Evolutionary conservation across 306 rosid species (phyloP).

Genomic region (Rubus idaeus): DNA sequence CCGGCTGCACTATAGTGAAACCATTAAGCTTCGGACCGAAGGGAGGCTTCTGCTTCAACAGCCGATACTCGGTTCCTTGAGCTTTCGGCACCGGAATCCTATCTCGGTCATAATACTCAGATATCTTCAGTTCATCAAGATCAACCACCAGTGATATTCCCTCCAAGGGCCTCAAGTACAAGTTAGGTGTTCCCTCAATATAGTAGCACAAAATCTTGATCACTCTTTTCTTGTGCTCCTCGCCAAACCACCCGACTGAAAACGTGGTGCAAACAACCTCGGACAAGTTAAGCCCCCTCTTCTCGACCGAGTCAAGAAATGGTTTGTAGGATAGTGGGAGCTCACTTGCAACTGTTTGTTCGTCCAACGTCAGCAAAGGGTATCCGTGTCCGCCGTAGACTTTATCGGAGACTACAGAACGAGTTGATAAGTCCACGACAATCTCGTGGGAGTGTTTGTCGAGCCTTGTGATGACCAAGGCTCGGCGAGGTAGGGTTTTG

Average conservation of each 20-base stretch:
- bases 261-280: slow-evolving; percentile 26
- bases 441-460: slow-evolving; percentile 35
- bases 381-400: slow-evolving; percentile 11
- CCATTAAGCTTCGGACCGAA: slow-evolving; percentile 26
- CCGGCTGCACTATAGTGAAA: slow-evolving; percentile 16
- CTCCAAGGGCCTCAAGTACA: slow-evolving; percentile 30
- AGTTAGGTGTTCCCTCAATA: slow-evolving; percentile 21
- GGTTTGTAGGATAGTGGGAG: slow-evolving; percentile 27
- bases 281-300: slow-evolving; percentile 30
- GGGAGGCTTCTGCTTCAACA: slow-evolving; percentile 29
- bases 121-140: slow-evolving; percentile 29
- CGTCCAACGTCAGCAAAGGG: slow-evolving; percentile 16
- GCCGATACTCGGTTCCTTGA: slow-evolving; percentile 34
- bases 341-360: slow-evolving; percentile 11
- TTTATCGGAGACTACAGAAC: slow-evolving; percentile 1
- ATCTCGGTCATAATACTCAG: slow-evolving; percentile 29
- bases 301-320: slow-evolving; percentile 25
- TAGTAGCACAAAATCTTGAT: slow-evolving; percentile 26
- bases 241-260: slow-evolving; percentile 37
- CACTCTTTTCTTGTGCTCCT: slow-evolving; percentile 18
- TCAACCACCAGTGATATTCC: slow-evolving; percentile 32
- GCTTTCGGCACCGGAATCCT: slow-evolving; percentile 28
- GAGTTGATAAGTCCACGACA: slow-evolving; percentile 21
- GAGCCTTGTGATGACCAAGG: slow-evolving; percentile 39
- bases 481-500: slow-evolving; percentile 40